Conservation (phyloP, 176 grass and related monocot genomes). For the Echinochloa phyllopogon region DNA sequence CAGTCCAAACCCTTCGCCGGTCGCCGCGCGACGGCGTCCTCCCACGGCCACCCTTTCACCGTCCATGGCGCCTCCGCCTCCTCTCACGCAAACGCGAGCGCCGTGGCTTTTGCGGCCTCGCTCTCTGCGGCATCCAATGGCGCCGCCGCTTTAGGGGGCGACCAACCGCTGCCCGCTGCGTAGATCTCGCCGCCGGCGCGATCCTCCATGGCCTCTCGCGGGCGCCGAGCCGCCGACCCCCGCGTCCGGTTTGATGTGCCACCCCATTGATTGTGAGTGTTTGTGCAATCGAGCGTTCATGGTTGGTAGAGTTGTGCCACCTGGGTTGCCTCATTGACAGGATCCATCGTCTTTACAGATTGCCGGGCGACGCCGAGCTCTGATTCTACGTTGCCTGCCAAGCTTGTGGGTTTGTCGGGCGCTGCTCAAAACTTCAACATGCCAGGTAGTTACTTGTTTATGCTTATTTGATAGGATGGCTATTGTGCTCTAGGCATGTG, state of each 20-base stretch:
- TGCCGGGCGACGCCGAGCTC: not conserved
- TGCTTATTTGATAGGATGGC: not conserved
- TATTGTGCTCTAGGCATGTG: not conserved
- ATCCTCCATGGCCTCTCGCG: too few relatives aligned
- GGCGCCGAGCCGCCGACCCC: not conserved
- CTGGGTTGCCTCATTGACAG: not conserved
- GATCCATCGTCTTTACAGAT: not conserved
- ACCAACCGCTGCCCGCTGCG: not conserved
- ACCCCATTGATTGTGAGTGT: not conserved
- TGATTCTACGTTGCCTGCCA: not conserved
- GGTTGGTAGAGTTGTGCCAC: not conserved
- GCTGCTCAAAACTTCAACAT: not conserved
- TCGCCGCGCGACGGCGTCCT: not conserved
- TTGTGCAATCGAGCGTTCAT: not conserved
- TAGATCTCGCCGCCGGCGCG: not conserved
- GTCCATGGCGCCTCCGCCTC: not conserved
- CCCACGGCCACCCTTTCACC: not conserved
- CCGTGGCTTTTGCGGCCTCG: not conserved
- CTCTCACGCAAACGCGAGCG: not conserved
- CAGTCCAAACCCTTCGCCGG: slow-evolving; percentile 8
- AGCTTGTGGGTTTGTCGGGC: not conserved
- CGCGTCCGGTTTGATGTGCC: not conserved
- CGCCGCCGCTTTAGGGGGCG: not conserved
- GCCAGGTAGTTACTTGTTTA: not conserved
- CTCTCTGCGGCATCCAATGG: not conserved